These are phyloP conservation scores for Candida andamanensis DNA, from an alignment of 805 yeast genomes.

Conservation along the genomic window DNA sequence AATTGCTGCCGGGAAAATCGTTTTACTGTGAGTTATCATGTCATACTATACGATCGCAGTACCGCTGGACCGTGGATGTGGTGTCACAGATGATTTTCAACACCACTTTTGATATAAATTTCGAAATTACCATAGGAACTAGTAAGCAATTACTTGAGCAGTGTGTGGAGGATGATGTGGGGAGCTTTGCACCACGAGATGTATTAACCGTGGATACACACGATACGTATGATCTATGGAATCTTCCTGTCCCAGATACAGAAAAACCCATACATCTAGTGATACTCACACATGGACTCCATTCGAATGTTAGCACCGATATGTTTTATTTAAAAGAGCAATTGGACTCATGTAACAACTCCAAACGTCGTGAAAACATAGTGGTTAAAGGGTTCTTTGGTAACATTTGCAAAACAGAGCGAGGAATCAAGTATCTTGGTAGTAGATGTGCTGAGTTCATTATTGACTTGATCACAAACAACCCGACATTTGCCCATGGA, in stretches of 20 bases:
- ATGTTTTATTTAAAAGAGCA: conserved; percentile 82
- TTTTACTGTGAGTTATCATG: conserved; percentile 56
- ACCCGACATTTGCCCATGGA: conserved; percentile 29
- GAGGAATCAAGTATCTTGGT: conserved; percentile 84
- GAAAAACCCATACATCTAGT: conserved; percentile 74
- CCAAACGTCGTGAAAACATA: conserved; percentile 52
- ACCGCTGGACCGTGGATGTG: conserved; percentile 78
- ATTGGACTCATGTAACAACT: conserved; percentile 43
- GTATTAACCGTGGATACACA: conserved; percentile 45
- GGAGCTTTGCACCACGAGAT: conserved; percentile 16
- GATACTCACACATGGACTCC: conserved; percentile 85
- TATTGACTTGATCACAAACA: conserved; percentile 46
- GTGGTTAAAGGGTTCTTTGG: conserved; percentile 79
- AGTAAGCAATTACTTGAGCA: conserved; percentile 34
- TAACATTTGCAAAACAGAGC: conserved; percentile 82
- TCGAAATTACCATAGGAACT: conserved; percentile 53
- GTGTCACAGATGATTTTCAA: conserved; percentile 76
- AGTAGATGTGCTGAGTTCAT: conserved; percentile 72
- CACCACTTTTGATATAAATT: conserved; percentile 61
- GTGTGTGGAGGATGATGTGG: conserved; percentile 24
- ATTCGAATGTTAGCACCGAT: conserved; percentile 86
- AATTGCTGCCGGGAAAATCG: conserved; percentile 62
- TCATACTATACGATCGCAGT: conserved; percentile 53
- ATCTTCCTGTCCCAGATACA: conserved; percentile 45
- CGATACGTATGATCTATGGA: conserved; percentile 74